Evolutionary conservation across 2,329 filamentous ascomycete genomes (phyloP), one percentile per base, ranked within the genome.

Genomic region (Aureobasidium namibiae): DNA sequence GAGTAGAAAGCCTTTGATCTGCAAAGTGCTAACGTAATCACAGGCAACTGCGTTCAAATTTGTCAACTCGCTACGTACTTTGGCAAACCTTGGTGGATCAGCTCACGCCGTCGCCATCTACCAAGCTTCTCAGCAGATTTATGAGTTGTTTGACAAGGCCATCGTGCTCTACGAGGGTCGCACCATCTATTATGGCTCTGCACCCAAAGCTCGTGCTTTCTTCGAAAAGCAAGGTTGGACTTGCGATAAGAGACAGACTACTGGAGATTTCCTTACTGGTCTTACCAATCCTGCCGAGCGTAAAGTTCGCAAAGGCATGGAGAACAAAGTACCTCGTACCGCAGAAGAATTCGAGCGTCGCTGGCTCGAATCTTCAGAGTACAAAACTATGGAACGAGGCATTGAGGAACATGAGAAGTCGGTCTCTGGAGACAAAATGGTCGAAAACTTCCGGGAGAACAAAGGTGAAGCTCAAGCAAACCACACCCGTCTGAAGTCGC

Each of bases 181-280:
- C 4, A 78, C 77, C 10, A 76, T 89, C 31, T 94, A 85, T 73
- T 91, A 89, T 61, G 89, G 89, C 1, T 85, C 86, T 41, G 0
- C 74, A 82, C 0, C 72, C 78, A 1, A 82, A 88, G 89, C 89
- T 1, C 79, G 87, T 29, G 73, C 73, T 49, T 92, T 92, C 70
- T 92, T 94, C 61, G 89, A 92, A 68, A 75, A 80, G 1, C 80
- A 94, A 1, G 89, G 89, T 0, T 94, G 90, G 68, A 77, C 84
- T 7, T 81, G 86, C 9, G 85, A n/a, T 0, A 82, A 87, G 87
- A 50, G 88, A 88, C 1, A 80, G 70, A 94, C 89, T 0, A 90
- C 86, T 0, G 87, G 89, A 0, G 89, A 94, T 68, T 94, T 90
- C 65, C 76, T 94, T 10, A 92, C 89, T 0, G 88, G 46, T 0